Base-by-base conservation (phyloP, 169 alveolate species). In the Cryptosporidium xiaoi region DNA sequence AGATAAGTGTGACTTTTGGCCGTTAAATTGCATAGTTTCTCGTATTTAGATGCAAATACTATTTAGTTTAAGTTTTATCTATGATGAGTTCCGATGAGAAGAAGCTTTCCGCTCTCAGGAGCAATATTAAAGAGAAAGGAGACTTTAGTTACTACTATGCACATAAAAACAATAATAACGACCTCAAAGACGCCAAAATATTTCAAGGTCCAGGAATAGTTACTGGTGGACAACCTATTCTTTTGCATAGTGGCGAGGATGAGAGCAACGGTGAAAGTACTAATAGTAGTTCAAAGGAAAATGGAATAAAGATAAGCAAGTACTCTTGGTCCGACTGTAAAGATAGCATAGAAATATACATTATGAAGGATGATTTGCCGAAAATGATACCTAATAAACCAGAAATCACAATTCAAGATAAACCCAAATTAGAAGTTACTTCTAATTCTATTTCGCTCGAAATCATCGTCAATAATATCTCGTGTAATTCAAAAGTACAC, bases 311-410 rank as follows among this genome's bases (percentile, higher is more conserved):
- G 51, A 90, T 91, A 12, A 77, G 91, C 10, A 90, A 90, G 77
- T 91, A 91, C 64, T 90, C 92, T 7, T 91, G 94, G 94, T 46
- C 90, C 1, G 93, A 92, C 51, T 90, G 91, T 55, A 90, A 84
- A n/a, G 87, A 77, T 6, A 89, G 90, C 33, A 90, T 91, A 16
- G 84, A 91, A 44, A 60, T 77, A 27, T 77, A 77, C 55, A 56
- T 77, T n/a, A 77, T 36, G 64, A 16, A 48, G 18, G 71, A 77
- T 13, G 71, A 77, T 29, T 71, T 77, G 29, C 24, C 64, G 8
- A 27, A 34, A 20, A 24, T 44, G 40, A n/a, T 62, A 10, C 50
- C 60, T 1, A 34, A 36, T 40, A 46, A 77, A 44, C 24, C 77
- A n/a, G 53, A 65, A n/a, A 16, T 60, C 29, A 62, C 58, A 44